phyloP scores from a whole-genome alignment of 2,329 filamentous ascomycete species.

The Aspergillus versicolor region DNA sequence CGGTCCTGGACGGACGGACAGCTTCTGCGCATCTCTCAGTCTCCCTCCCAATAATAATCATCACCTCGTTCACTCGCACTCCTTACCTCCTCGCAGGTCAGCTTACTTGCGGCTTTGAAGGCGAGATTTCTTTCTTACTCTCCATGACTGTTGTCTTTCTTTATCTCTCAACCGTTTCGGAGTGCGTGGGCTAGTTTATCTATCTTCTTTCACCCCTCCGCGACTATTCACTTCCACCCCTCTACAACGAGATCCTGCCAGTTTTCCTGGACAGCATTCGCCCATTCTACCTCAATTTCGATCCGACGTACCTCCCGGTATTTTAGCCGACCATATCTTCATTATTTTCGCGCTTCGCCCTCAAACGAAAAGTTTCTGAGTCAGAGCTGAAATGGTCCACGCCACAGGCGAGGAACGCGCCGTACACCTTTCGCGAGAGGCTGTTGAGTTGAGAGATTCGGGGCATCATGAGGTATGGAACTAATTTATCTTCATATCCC shows the following conservation, averaged over 20 bases:
- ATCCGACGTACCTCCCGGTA: neutral
- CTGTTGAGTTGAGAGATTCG: constrained; percentile 46
- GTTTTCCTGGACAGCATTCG: neutral
- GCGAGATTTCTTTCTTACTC: constrained; percentile 6
- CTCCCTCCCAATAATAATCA: neutral
- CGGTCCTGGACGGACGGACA: constrained; percentile 4
- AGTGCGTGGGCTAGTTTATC: constrained; percentile 19
- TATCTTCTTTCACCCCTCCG: constrained; percentile 3
- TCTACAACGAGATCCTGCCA: neutral
- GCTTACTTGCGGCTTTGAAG: constrained; percentile 7
- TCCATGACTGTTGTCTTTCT: constrained; percentile 21
- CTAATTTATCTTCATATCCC: neutral
- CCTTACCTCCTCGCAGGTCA: constrained; percentile 8
- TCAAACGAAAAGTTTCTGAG: constrained; percentile 7
- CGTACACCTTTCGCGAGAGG: constrained; percentile 46
- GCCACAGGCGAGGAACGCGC: constrained; percentile 47
- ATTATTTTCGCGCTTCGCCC: constrained; percentile 10
- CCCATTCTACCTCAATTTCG: neutral
- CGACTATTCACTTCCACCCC: constrained; percentile 5
- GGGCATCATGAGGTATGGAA: constrained; percentile 46
- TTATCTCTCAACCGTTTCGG: constrained; percentile 17
- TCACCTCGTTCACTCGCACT: neutral
- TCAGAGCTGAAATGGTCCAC: constrained; percentile 42
- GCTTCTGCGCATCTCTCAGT: constrained; percentile 10
- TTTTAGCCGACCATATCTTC: neutral